Conservation (phyloP, 129 eudicot genomes). For the Escallonia rubra region DNA sequence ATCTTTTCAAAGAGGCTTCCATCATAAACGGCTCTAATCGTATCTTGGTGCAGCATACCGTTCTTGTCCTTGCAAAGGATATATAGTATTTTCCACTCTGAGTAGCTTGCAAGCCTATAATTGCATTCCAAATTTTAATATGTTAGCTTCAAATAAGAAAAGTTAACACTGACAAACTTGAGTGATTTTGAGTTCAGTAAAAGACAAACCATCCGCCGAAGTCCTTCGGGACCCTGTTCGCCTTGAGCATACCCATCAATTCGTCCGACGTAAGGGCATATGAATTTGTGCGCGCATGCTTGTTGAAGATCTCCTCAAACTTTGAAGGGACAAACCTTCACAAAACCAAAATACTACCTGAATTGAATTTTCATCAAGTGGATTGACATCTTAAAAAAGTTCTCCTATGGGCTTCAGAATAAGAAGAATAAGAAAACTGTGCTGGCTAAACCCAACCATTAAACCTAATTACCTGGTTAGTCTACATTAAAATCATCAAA, state of each 20-base stretch:
- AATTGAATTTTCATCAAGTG: too few species aligned
- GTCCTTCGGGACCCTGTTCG: constrained; percentile 72
- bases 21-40: constrained; percentile 61
- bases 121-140: too few species aligned
- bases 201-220: constrained; percentile 48
- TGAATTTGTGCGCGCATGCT: constrained; percentile 54
- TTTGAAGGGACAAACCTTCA: constrained; percentile 59
- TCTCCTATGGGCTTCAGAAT: too few species aligned
- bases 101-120: constrained; percentile 50
- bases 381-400: too few species aligned
- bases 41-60: constrained; percentile 61
- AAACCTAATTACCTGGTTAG: too few species aligned
- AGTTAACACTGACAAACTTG: background rate
- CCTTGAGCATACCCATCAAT: constrained; percentile 43
- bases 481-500: too few species aligned
- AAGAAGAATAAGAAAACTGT: too few species aligned
- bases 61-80: constrained; percentile 57
- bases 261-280: constrained; percentile 55
- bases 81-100: constrained; percentile 74
- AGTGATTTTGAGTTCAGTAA: background rate
- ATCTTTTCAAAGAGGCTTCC: constrained; percentile 66
- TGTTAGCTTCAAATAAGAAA: background rate
- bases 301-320: constrained; percentile 68
- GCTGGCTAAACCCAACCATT: background rate
- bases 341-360: background rate